These are phyloP conservation scores for Tricharina praecox DNA, from an alignment of 495 filamentous ascomycete genomes.

Conservation along the genomic window DNA sequence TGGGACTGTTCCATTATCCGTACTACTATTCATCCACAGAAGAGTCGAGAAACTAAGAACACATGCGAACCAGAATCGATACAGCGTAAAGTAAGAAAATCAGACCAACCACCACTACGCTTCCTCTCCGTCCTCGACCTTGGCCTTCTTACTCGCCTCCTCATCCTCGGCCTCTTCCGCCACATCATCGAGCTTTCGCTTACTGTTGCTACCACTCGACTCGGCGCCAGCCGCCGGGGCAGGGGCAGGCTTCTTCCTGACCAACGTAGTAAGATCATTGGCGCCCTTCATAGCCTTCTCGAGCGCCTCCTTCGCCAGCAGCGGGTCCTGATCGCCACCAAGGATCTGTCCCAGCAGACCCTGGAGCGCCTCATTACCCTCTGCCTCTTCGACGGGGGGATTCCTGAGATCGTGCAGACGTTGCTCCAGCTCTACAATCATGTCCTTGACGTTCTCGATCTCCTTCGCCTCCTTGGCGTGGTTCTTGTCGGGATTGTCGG, in stretches of 20 bases:
- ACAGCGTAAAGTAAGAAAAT: too few species aligned
- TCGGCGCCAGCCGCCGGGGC: slow-evolving; percentile 7
- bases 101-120: too few species aligned
- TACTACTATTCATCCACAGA: too few species aligned
- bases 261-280: slow-evolving; percentile 71
- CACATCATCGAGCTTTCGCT: slow-evolving; percentile 31
- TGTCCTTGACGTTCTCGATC: slow-evolving; percentile 70
- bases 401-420: slow-evolving; percentile 34
- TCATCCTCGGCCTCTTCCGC: too few species aligned
- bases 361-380: slow-evolving; percentile 32
- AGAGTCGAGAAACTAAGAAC: too few species aligned
- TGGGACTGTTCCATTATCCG: too few species aligned
- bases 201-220: slow-evolving; percentile 2
- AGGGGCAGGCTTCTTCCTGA: slow-evolving; percentile 62
- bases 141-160: slow-evolving; percentile 29
- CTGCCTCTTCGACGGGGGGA: slow-evolving; percentile 17
- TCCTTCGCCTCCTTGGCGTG: slow-evolving; percentile 36
- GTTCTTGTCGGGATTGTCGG: slow-evolving; percentile 44
- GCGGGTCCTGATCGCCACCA: slow-evolving; percentile 50
- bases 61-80: too few species aligned
- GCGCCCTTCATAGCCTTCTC: slow-evolving; percentile 66
- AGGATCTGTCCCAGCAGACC: slow-evolving; percentile 61
- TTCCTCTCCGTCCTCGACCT: slow-evolving; percentile 21
- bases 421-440: slow-evolving; percentile 75
- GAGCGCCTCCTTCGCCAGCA: slow-evolving; percentile 45